phyloP scores from a whole-genome alignment of 2,329 filamentous ascomycete species.

The Colletotrichum karsti region DNA sequence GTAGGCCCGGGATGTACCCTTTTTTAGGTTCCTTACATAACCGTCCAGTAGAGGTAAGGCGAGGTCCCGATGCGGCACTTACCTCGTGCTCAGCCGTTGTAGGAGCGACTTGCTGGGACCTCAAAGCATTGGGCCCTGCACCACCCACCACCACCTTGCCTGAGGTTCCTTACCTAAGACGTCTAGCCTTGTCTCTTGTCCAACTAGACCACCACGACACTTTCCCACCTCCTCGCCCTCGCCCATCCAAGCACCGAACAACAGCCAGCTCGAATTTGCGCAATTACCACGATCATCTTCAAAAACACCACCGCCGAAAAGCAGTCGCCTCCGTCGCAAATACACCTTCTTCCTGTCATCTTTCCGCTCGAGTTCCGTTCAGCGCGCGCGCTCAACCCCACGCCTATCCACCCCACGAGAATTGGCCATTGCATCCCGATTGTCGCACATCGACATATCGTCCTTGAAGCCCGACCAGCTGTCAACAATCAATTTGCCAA shows the following conservation, averaged over 20 bases:
- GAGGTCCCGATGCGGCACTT: too few species aligned
- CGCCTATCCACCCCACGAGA: not conserved
- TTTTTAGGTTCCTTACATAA: too few species aligned
- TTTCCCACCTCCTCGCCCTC: not conserved
- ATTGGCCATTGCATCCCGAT: not conserved
- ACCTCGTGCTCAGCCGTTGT: too few species aligned
- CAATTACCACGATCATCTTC: not conserved
- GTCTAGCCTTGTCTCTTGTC: not conserved
- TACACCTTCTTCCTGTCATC: not conserved
- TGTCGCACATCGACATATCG: not conserved
- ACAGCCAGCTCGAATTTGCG: not conserved
- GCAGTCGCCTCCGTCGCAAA: not conserved
- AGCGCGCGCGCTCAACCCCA: not conserved
- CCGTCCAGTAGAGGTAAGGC: too few species aligned
- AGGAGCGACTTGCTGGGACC: too few species aligned
- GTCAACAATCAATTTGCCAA: not conserved
- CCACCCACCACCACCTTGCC: not conserved
- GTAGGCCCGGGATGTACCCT: too few species aligned
- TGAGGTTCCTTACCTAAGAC: not conserved
- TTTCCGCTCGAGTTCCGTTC: not conserved
- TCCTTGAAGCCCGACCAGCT: not conserved
- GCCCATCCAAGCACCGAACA: not conserved
- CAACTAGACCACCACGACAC: not conserved
- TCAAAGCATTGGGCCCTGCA: too few species aligned
- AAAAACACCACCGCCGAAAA: not conserved